These are phyloP conservation scores for Rubia peregrina DNA, from an alignment of 305 asterid genomes.

Conservation along the genomic window DNA sequence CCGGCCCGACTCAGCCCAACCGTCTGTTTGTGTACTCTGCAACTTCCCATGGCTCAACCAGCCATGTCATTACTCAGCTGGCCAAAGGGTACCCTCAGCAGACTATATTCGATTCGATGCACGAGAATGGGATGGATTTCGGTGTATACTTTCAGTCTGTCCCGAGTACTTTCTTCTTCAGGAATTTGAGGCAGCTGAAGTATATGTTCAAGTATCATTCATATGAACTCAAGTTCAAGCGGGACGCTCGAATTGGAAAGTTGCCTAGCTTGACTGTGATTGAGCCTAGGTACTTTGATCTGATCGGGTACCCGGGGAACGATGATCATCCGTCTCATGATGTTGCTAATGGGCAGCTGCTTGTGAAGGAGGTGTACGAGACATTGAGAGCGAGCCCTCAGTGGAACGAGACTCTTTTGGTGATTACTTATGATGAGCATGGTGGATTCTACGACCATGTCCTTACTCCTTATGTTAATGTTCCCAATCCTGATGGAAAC, in stretches of 20 bases:
- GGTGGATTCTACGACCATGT: constrained; percentile 91
- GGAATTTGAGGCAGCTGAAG: constrained; percentile 65
- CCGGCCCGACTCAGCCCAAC: constrained; percentile 77
- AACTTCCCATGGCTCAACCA: constrained; percentile 76
- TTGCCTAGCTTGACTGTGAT: constrained; percentile 55
- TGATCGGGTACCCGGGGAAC: constrained; percentile 51
- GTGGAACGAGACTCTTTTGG: constrained; percentile 64
- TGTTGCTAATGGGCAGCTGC: constrained; percentile 72
- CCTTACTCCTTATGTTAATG: constrained; percentile 49
- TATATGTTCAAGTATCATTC: constrained; percentile 54
- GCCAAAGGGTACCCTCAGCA: constrained; percentile 61
- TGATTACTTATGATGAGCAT: constrained; percentile 72
- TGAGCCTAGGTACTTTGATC: constrained; percentile 76
- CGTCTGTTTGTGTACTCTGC: constrained; percentile 67
- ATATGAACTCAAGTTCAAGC: constrained; percentile 51
- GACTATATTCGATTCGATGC: constrained; percentile 66
- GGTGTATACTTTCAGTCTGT: constrained; percentile 59
- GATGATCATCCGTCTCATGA: constrained; percentile 95
- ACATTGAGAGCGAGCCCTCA: constrained; percentile 60
- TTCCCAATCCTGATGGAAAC: constrained; percentile 80
- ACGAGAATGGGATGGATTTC: constrained; percentile 45
- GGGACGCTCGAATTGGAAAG: constrained; percentile 56
- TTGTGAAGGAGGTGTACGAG: constrained; percentile 80
- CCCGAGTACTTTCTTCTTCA: constrained; percentile 56
- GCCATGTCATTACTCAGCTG: constrained; percentile 44